Evolutionary conservation across 352 stramenopile species (phyloP).

Genomic region (Pythium rhizo-oryzae): DNA sequence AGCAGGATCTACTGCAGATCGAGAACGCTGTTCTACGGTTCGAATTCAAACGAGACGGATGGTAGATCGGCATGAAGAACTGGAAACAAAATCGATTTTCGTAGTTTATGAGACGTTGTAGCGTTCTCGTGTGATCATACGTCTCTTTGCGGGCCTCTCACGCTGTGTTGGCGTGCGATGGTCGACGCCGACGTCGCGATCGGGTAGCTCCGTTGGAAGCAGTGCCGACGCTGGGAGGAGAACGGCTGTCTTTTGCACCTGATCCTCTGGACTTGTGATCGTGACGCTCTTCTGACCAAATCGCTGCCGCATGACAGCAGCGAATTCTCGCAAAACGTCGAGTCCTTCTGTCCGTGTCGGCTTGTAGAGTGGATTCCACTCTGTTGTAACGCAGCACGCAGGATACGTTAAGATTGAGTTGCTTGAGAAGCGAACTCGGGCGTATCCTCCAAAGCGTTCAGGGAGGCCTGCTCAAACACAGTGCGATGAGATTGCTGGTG

Average conservation of each 20-base stretch:
- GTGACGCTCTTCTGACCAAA: conserved; percentile 31
- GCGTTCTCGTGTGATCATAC: conserved; percentile 25
- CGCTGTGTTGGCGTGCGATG: not conserved
- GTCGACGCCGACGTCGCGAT: no score
- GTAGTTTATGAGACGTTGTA: conserved; percentile 3
- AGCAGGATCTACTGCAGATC: conserved; percentile 55
- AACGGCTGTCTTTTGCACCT: conserved; percentile 17
- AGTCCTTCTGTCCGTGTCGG: conserved; percentile 38
- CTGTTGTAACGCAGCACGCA: conserved; percentile 39
- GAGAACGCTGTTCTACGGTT: conserved; percentile 67
- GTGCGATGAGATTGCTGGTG: not conserved
- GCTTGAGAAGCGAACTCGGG: conserved; percentile 39
- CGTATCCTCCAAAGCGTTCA: conserved; percentile 42
- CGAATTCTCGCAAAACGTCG: conserved; percentile 34
- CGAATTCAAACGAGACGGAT: conserved; percentile 27
- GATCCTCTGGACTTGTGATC: conserved; percentile 22
- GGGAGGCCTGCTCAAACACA: conserved; percentile 28
- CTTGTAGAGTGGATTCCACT: conserved; percentile 41
- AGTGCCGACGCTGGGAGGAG: conserved; percentile 36
- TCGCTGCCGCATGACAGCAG: conserved; percentile 30
- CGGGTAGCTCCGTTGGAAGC: not conserved
- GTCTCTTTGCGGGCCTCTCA: conserved; percentile 5
- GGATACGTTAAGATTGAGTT: conserved; percentile 42
- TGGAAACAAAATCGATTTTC: not conserved
- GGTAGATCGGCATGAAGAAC: not conserved